These are phyloP conservation scores for Fulvia fulva DNA, from an alignment of 2,329 filamentous ascomycete genomes.

Conservation along the genomic window DNA sequence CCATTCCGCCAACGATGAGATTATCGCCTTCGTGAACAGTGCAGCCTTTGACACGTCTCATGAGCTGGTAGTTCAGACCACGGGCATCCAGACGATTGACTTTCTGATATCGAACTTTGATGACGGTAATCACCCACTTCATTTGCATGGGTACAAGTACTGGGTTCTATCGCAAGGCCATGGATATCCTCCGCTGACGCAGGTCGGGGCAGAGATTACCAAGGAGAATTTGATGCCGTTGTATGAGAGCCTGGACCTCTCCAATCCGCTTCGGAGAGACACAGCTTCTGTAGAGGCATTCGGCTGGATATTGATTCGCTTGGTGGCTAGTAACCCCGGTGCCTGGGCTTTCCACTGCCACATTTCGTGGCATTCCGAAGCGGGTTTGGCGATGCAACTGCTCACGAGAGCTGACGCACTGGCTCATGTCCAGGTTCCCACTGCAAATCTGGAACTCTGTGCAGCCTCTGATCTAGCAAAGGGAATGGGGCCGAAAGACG, in stretches of 20 bases:
- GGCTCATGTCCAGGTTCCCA: conserved; percentile 41
- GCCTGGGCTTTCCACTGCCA: conserved; percentile 59
- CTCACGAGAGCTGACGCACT: conserved; percentile 48
- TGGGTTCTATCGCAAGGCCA: conserved; percentile 35
- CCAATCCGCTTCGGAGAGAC: conserved; percentile 49
- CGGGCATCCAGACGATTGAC: conserved; percentile 35
- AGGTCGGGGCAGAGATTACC: conserved; percentile 21
- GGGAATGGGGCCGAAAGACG: conserved; percentile 50
- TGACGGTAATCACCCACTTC: conserved; percentile 35
- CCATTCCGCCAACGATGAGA: conserved; percentile 4
- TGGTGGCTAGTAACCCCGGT: conserved; percentile 56
- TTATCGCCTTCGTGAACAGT: conserved; percentile 11
- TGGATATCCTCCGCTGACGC: conserved; percentile 30
- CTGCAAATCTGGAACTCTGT: conserved; percentile 48
- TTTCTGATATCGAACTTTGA: conserved; percentile 36
- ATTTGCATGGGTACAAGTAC: conserved; percentile 37
- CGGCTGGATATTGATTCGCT: conserved; percentile 53
- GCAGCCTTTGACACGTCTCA: conserved; percentile 21
- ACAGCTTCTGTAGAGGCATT: conserved; percentile 53
- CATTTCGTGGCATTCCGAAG: conserved; percentile 56
- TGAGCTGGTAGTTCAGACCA: conserved; percentile 38
- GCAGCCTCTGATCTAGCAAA: conserved; percentile 45
- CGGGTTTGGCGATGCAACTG: conserved; percentile 59
- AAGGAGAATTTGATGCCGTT: conserved; percentile 28
- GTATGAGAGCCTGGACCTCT: conserved; percentile 35